These are phyloP conservation scores for Tuber brumale DNA, from an alignment of 495 filamentous ascomycete genomes.

Conservation along the genomic window DNA sequence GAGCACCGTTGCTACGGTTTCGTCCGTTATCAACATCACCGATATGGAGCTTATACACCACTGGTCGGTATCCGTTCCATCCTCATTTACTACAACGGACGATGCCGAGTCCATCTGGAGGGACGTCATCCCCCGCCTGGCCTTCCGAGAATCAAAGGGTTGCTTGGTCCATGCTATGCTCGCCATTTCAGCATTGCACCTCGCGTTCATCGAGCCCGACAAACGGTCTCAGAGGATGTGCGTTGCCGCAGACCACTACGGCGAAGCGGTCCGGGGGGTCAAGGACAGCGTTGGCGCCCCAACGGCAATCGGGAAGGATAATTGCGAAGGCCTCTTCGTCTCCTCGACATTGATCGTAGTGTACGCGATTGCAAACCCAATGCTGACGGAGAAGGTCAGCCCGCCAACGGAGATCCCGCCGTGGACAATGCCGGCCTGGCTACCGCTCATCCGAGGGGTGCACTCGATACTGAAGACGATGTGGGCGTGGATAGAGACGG, in stretches of 20 bases:
- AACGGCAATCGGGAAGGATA: slow-evolving; percentile 21
- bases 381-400: slow-evolving; percentile 10
- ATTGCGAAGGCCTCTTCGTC: slow-evolving; percentile 39
- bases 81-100: slow-evolving; percentile 17
- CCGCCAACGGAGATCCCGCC: neutral
- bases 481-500: slow-evolving; percentile 26
- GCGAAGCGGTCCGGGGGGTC: slow-evolving; percentile 27
- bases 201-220: slow-evolving; percentile 31
- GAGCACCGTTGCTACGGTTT: neutral
- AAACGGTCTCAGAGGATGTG: slow-evolving; percentile 23
- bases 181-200: slow-evolving; percentile 44
- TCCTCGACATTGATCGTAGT: slow-evolving; percentile 33
- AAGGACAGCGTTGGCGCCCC: slow-evolving; percentile 11
- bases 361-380: slow-evolving; percentile 22
- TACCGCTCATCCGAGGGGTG: slow-evolving; percentile 35
- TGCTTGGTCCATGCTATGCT: slow-evolving; percentile 45
- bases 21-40: slow-evolving; percentile 5
- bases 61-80: slow-evolving; percentile 19
- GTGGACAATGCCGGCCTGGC: slow-evolving; percentile 30
- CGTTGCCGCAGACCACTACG: slow-evolving; percentile 35
- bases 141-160: slow-evolving; percentile 37
- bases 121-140: slow-evolving; percentile 42
- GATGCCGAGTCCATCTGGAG: slow-evolving; percentile 39
- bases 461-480: slow-evolving; percentile 25
- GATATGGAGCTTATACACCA: slow-evolving; percentile 42